Conservation (phyloP, 805 yeast species). For the Candida pseudofarinosa region DNA sequence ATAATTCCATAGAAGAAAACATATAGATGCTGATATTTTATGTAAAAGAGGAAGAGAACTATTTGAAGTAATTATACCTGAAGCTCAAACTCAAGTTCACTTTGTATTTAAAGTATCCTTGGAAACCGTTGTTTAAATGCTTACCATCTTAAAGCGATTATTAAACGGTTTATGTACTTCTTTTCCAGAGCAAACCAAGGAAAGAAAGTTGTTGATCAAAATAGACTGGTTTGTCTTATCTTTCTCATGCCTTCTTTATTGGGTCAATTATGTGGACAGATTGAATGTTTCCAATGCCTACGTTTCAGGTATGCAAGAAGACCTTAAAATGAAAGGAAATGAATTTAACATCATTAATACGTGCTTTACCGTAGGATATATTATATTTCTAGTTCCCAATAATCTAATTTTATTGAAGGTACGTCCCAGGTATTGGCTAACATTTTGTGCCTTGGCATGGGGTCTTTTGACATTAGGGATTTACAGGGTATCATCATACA, state of each 20-base stretch:
- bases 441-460: constrained; percentile 54
- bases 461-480: constrained; percentile 50
- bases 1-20: no score
- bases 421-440: constrained; percentile 55
- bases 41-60: no score
- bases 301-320: constrained; percentile 66
- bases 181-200: constrained; percentile 24
- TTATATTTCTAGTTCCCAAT: constrained; percentile 59
- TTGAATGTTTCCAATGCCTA: constrained; percentile 42
- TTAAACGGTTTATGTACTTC: neutral
- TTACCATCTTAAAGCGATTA: neutral
- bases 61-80: no score
- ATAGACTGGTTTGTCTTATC: constrained; percentile 41
- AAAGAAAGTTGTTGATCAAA: constrained; percentile 28
- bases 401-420: constrained; percentile 49
- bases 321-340: constrained; percentile 42
- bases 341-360: constrained; percentile 52
- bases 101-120: no score
- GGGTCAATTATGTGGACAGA: constrained; percentile 56
- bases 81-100: no score
- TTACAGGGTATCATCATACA: constrained; percentile 43
- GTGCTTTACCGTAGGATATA: constrained; percentile 57
- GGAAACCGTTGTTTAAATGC: neutral
- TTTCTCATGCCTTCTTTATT: constrained; percentile 38
- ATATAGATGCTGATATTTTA: no score